These are phyloP conservation scores for Erysimum cheiri DNA, from an alignment of 441 rosid species.

Conservation along the genomic window DNA sequence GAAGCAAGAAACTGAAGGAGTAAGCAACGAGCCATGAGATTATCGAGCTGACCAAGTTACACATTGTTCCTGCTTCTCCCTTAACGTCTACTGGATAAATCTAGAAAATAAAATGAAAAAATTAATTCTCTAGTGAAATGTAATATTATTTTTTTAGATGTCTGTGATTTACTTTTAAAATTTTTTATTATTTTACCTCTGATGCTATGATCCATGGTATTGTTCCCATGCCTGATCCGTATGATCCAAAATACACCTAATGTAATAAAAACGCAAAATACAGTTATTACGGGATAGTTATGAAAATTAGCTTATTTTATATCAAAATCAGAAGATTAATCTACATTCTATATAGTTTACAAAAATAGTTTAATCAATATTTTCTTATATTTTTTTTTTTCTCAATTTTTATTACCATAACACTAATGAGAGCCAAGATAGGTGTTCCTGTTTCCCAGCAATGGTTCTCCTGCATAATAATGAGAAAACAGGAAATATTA, in stretches of 20 bases:
- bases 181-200: slow-evolving; percentile 28
- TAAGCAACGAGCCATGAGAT: slow-evolving; percentile 39
- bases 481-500: background rate
- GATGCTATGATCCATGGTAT: slow-evolving; percentile 46
- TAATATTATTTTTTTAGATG: background rate
- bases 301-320: background rate
- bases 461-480: slow-evolving; percentile 13
- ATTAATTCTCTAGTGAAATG: too few species aligned
- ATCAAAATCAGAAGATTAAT: background rate
- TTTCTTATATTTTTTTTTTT: background rate
- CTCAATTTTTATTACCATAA: slow-evolving; percentile 31
- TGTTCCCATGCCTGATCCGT: slow-evolving; percentile 41
- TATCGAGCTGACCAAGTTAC: slow-evolving; percentile 36
- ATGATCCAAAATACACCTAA: slow-evolving; percentile 42
- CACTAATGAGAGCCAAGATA: slow-evolving; percentile 41
- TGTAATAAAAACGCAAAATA: background rate
- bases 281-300: background rate
- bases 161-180: background rate
- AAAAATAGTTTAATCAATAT: background rate
- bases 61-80: slow-evolving; percentile 40
- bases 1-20: slow-evolving; percentile 40
- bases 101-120: background rate
- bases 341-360: background rate
- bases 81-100: slow-evolving; percentile 43
- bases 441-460: slow-evolving; percentile 41